Evolutionary conservation across 768 basidiomycete species (phyloP).

Genomic region (Tubosaeta brunneosetosa): DNA sequence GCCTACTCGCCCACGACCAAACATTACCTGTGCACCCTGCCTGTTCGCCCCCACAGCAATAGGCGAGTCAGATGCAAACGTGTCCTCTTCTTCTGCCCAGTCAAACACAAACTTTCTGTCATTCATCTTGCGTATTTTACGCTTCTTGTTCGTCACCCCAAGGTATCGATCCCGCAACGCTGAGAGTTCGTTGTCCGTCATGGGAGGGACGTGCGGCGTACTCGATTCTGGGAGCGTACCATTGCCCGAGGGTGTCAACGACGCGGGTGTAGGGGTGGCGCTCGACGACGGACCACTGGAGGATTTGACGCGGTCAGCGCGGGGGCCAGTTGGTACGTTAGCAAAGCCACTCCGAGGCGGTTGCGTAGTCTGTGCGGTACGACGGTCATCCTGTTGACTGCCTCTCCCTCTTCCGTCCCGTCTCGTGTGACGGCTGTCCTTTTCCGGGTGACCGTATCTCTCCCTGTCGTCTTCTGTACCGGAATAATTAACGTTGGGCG

Average conservation of each 20-base stretch:
- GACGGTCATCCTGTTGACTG: slow-evolving; percentile 36
- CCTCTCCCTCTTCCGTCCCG: slow-evolving; percentile 39
- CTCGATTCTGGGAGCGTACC: slow-evolving; percentile 35
- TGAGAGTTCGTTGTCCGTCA: slow-evolving; percentile 75
- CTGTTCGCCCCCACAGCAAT: slow-evolving; percentile 63
- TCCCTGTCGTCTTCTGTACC: slow-evolving; percentile 43
- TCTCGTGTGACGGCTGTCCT: slow-evolving; percentile 40
- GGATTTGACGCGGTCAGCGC: slow-evolving; percentile 60
- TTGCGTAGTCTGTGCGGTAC: slow-evolving; percentile 28
- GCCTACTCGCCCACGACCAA: slow-evolving; percentile 77
- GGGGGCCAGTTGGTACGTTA: slow-evolving; percentile 81
- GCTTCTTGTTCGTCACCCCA: slow-evolving; percentile 91
- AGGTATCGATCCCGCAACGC: slow-evolving; percentile 92
- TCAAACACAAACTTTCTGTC: slow-evolving; percentile 99
- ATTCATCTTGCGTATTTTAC: slow-evolving; percentile 90
- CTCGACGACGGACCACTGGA: slow-evolving; percentile 31
- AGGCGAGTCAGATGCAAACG: slow-evolving; percentile 74
- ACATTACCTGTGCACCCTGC: slow-evolving; percentile 85
- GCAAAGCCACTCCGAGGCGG: slow-evolving; percentile 46
- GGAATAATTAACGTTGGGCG: slow-evolving; percentile 5
- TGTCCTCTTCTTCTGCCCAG: slow-evolving; percentile 97
- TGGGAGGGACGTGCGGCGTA: slow-evolving; percentile 49
- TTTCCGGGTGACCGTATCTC: slow-evolving; percentile 48
- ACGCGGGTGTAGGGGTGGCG: slow-evolving; percentile 48
- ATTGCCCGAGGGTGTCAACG: slow-evolving; percentile 32